Evolutionary conservation across 352 stramenopile genomes (phyloP).

Genomic region (Blastocystis sp.): DNA sequence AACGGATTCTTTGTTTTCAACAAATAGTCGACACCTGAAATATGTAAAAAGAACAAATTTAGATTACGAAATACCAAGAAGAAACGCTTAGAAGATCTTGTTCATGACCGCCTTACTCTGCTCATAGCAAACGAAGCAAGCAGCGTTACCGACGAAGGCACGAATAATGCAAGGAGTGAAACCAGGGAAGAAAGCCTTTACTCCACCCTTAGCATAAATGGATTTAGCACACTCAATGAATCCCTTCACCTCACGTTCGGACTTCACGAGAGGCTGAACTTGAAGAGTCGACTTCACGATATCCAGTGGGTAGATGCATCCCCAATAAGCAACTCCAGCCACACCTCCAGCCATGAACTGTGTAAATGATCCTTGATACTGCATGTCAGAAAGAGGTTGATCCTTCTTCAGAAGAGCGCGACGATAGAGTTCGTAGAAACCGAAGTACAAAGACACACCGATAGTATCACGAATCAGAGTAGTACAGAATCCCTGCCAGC

Average conservation of each 20-base stretch:
- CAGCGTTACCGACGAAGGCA: conserved; percentile 62
- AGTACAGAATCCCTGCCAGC: conserved; percentile 62
- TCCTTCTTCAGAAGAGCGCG: conserved; percentile 61
- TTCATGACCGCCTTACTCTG: conserved; percentile 66
- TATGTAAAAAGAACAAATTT: not conserved
- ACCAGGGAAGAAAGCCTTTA: conserved; percentile 67
- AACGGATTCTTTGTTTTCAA: not conserved
- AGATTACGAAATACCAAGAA: not conserved
- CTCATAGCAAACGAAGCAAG: conserved; percentile 66
- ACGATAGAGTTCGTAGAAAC: conserved; percentile 61
- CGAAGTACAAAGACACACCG: conserved; percentile 68
- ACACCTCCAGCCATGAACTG: conserved; percentile 67
- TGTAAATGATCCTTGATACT: conserved; percentile 59
- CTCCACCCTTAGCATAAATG: conserved; percentile 49
- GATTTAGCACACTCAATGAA: conserved; percentile 56
- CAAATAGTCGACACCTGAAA: not conserved
- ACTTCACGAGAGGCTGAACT: conserved; percentile 52
- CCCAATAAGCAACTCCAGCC: conserved; percentile 60
- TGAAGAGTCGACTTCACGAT: conserved; percentile 64
- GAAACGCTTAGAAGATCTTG: conserved; percentile 37
- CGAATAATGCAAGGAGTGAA: conserved; percentile 67
- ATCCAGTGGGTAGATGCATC: conserved; percentile 63
- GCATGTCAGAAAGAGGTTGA: conserved; percentile 59
- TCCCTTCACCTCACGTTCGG: conserved; percentile 61
- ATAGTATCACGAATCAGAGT: conserved; percentile 65